phyloP scores from a whole-genome alignment of 2,329 filamentous ascomycete species.

The Magnaporthiopsis incrustans region DNA sequence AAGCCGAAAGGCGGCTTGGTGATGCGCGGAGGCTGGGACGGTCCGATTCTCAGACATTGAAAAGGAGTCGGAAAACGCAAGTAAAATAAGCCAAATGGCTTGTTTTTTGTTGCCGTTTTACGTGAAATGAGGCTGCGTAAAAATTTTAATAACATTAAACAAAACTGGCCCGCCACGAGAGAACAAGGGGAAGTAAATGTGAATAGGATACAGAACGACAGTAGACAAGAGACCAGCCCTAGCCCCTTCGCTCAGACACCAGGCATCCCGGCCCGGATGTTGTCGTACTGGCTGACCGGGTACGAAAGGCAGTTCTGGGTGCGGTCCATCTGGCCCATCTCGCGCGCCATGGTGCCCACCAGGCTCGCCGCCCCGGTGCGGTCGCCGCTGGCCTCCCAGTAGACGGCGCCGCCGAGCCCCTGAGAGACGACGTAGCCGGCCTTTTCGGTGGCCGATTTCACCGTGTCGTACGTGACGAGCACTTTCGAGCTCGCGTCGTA shows the following conservation, averaged over 20 bases:
- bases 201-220: not conserved
- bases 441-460: slow-evolving; percentile 51
- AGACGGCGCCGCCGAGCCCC: slow-evolving; percentile 68
- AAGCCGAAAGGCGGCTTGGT: too few species aligned
- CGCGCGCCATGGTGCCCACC: slow-evolving; percentile 41
- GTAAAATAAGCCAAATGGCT: too few species aligned
- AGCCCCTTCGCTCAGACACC: slow-evolving; percentile 6
- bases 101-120: too few species aligned
- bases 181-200: not conserved
- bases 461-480: slow-evolving; percentile 65
- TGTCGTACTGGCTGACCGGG: slow-evolving; percentile 49
- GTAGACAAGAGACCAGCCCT: not conserved
- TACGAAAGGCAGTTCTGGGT: slow-evolving; percentile 45
- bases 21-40: too few species aligned
- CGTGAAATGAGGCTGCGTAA: too few species aligned
- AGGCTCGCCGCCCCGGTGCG: slow-evolving; percentile 44
- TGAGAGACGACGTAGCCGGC: slow-evolving; percentile 51
- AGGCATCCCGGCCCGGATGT: slow-evolving; percentile 34
- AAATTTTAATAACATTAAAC: too few species aligned
- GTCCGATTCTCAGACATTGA: too few species aligned
- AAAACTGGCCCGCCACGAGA: too few species aligned
- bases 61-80: too few species aligned
- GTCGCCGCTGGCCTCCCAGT: slow-evolving; percentile 77
- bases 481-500: slow-evolving; percentile 52
- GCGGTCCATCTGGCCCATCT: slow-evolving; percentile 40